Evolutionary conservation across 1,139 yeast genomes (phyloP), one percentile per base, ranked within the genome.

Genomic region (Protomyces gravidus): DNA sequence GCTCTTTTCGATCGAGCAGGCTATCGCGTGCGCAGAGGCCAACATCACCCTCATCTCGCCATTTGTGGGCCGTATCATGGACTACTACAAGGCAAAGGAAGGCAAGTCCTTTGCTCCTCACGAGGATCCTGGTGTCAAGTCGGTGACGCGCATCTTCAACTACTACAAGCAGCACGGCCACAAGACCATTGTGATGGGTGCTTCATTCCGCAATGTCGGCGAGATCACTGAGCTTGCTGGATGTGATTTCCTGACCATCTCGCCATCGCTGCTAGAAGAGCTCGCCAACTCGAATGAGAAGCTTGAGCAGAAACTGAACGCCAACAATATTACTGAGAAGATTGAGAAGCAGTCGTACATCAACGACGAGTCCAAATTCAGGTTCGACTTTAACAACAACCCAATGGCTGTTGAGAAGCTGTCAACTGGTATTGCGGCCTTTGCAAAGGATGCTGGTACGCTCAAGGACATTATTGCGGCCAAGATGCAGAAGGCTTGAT

Each of bases 1-100:
- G 69, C 81, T 94, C 73, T 92, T 92, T 84, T 87, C 97, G 51
- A 88, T 89, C 71, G 88, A 83, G 63, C 98, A 92, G 80, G 99
- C 98, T 66, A 97, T 92, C 73, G 97, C 99, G 64, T 88, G 95
- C 78, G 98, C 98, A 68, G 99, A 92, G 79, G 98, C 98, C 71
- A 77, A 85, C 65, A 90, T 89, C 70, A 92, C 98, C 65, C 82
- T 92, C 75, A 90, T 92, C 72, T 94, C 98, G 56, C 99, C 99
- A 68, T 92, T 92, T 73, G 99, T 92, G 65, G 99, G 99, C 71
- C 89, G 98, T 82, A 94, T 92, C 76, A 82, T 92, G 77, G 99
- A 92, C 77, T 92, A 97, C 97, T 89, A 82, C 87, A 92, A 90
- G 83, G 92, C 94, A 68, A 75, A 82, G 70, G 89, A 97, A 67